These are phyloP conservation scores for Coniochaeta hoffmannii DNA, from an alignment of 2,329 filamentous ascomycete species.

Conservation along the genomic window DNA sequence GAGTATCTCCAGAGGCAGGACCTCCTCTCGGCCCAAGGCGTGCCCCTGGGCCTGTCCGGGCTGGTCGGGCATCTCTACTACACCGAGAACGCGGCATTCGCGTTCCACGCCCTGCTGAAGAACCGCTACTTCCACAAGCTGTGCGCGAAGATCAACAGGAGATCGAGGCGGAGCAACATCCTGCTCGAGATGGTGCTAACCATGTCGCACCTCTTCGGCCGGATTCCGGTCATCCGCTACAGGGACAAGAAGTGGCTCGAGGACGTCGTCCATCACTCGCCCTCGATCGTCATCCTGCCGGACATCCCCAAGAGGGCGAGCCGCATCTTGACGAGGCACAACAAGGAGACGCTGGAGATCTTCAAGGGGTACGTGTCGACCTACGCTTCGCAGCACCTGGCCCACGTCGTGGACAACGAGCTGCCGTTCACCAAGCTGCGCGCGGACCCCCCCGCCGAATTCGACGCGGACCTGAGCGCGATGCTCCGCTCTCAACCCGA, in stretches of 20 bases:
- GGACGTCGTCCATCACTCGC: conserved; percentile 44
- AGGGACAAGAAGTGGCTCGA: conserved; percentile 37
- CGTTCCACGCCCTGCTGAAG: conserved; percentile 67
- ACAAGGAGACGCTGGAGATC: conserved; percentile 55
- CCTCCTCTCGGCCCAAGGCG: conserved; percentile 53
- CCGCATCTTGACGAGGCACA: conserved; percentile 52
- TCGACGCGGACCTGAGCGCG: conserved; percentile 5
- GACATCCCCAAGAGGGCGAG: conserved; percentile 50
- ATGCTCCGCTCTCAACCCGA: conserved; percentile 24
- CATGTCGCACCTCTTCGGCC: conserved; percentile 63
- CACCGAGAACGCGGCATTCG: conserved; percentile 67
- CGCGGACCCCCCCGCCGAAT: conserved; percentile 28
- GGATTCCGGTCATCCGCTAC: conserved; percentile 39
- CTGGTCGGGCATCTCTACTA: conserved; percentile 68
- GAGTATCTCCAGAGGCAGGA: conserved; percentile 67
- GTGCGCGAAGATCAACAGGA: conserved; percentile 46
- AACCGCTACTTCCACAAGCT: conserved; percentile 60
- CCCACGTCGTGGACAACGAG: conserved; percentile 36
- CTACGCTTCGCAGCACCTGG: conserved; percentile 58
- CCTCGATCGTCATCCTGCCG: conserved; percentile 60
- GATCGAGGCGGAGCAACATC: conserved; percentile 34
- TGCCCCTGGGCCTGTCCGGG: conserved; percentile 65
- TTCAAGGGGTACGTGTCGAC: conserved; percentile 64
- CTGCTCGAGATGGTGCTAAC: conserved; percentile 59
- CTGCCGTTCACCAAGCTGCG: conserved; percentile 52